phyloP scores from a whole-genome alignment of 371 early-diverging fungal genomes.

The Mucor irregularis region DNA sequence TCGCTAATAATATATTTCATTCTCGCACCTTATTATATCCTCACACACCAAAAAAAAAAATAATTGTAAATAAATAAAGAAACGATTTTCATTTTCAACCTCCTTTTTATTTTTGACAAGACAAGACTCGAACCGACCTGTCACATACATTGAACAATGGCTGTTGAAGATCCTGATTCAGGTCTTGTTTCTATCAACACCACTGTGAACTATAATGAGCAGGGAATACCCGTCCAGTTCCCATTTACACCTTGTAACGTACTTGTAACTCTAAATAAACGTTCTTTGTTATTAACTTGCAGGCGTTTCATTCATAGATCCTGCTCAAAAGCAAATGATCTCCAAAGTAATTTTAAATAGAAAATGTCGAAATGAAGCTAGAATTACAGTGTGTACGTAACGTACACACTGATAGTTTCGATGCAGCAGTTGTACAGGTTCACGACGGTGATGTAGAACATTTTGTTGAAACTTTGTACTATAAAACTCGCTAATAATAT shows the following conservation, averaged over 20 bases:
- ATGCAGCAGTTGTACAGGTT: conserved; percentile 65
- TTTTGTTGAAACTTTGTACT: conserved; percentile 53
- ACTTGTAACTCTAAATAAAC: neutral
- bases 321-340: conserved; percentile 62
- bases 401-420: conserved; percentile 81
- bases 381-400: no score
- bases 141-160: neutral
- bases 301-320: conserved; percentile 22
- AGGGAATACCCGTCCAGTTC: conserved; percentile 46
- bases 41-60: no score
- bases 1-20: neutral
- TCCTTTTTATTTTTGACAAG: no score
- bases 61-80: neutral
- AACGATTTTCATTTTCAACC: no score
- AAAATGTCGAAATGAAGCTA: neutral
- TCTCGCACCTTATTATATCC: no score
- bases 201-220: neutral
- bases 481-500: conserved; percentile 8
- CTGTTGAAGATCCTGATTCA: neutral
- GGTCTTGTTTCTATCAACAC: neutral
- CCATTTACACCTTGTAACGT: conserved; percentile 53
- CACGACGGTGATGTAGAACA: conserved; percentile 59
- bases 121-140: no score
- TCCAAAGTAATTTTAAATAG: neutral
- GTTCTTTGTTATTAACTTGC: neutral